Conservation (phyloP, 148 eudicot species). For the Cornus controversa region DNA sequence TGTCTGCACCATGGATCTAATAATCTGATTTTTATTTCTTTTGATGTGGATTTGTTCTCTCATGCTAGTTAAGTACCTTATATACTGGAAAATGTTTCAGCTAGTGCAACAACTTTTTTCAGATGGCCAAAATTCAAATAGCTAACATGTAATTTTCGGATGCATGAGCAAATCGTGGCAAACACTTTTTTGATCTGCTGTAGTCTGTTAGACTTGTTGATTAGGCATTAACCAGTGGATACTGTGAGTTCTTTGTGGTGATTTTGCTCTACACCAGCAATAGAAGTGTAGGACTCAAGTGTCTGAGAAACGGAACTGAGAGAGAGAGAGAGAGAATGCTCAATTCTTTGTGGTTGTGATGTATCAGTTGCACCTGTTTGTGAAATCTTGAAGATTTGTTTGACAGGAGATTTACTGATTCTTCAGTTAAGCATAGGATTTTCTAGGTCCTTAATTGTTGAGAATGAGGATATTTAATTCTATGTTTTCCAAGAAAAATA, state of each 20-base stretch:
- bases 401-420: too few relatives aligned
- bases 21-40: background rate
- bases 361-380: too few relatives aligned
- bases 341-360: too few relatives aligned
- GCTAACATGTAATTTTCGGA: background rate
- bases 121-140: background rate
- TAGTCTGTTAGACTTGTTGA: background rate
- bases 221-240: background rate
- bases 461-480: too few relatives aligned
- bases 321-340: too few relatives aligned
- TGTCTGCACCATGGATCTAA: background rate
- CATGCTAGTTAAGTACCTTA: background rate
- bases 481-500: too few relatives aligned
- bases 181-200: background rate
- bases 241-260: background rate
- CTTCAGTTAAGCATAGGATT: too few relatives aligned
- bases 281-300: too few relatives aligned
- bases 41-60: background rate
- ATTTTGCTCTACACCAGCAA: too few relatives aligned
- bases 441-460: too few relatives aligned
- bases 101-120: background rate
- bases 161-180: background rate
- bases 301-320: too few relatives aligned
- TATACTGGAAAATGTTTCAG: background rate
- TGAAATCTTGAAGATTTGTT: too few relatives aligned